Evolutionary conservation across 106 monocot genomes (phyloP).

Genomic region (Alisma plantagoaquatica): DNA sequence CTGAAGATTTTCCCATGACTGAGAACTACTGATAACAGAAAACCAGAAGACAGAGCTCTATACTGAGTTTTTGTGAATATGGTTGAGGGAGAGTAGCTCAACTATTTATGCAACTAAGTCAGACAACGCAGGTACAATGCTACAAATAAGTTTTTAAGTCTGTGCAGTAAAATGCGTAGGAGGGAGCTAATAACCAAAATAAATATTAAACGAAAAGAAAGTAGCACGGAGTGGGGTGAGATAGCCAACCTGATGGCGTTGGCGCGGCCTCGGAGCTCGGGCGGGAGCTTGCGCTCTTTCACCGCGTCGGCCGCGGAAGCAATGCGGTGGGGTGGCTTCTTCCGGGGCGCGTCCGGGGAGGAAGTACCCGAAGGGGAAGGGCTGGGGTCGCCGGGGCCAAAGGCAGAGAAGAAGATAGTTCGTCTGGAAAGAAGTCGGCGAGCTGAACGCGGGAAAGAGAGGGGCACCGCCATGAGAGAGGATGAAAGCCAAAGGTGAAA

Average conservation of each 20-base stretch:
- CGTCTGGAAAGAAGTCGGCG: background rate
- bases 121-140: too few relatives aligned
- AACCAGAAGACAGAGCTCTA: too few relatives aligned
- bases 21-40: too few relatives aligned
- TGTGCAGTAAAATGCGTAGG: background rate
- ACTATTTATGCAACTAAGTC: too few relatives aligned
- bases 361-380: background rate
- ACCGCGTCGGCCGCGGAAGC: slow-evolving; percentile 21
- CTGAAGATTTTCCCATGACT: too few relatives aligned
- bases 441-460: background rate
- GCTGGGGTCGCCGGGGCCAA: background rate
- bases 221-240: background rate
- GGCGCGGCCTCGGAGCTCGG: slow-evolving; percentile 19
- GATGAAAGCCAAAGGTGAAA: too few relatives aligned
- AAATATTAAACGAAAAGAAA: background rate
- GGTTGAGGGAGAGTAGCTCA: too few relatives aligned
- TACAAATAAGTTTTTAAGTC: background rate
- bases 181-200: background rate
- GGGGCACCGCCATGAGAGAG: background rate
- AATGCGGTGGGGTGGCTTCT: slow-evolving; percentile 10
- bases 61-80: too few relatives aligned
- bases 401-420: background rate
- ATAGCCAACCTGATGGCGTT: slow-evolving; percentile 17
- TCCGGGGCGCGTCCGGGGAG: slow-evolving; percentile 4
- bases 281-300: slow-evolving; percentile 24